Evolutionary conservation across 2,329 filamentous ascomycete species (phyloP).

Genomic region (Fusarium nanum): DNA sequence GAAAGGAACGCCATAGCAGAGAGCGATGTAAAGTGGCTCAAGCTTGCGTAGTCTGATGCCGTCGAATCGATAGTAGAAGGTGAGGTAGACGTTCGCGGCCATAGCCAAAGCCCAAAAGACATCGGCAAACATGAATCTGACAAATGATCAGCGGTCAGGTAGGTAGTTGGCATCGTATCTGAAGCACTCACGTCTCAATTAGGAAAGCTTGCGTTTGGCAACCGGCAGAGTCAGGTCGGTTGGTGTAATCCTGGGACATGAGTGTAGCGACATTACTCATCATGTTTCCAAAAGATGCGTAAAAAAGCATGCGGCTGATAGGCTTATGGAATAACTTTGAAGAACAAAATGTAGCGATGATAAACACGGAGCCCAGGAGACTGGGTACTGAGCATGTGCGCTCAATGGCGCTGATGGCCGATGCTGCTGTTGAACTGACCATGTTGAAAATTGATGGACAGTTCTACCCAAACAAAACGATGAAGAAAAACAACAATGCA

Average conservation of each 20-base stretch:
- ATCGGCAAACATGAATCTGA: constrained; percentile 20
- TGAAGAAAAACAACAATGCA: neutral
- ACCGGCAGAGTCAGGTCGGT: neutral
- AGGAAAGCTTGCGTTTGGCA: constrained; percentile 18
- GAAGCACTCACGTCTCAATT: constrained; percentile 7
- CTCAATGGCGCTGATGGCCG: constrained; percentile 17
- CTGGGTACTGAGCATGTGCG: constrained; percentile 14
- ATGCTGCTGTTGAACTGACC: neutral
- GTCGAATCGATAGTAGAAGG: constrained; percentile 18
- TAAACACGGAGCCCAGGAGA: constrained; percentile 12
- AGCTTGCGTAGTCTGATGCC: neutral
- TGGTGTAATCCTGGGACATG: neutral
- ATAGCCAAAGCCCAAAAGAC: constrained; percentile 22
- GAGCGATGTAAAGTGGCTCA: constrained; percentile 6
- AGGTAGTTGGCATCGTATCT: neutral
- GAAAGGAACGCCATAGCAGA: constrained; percentile 14
- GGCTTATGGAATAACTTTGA: constrained; percentile 18
- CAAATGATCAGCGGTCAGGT: neutral
- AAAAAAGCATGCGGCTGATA: constrained; percentile 17
- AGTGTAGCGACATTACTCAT: constrained; percentile 23
- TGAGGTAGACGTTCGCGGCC: constrained; percentile 14
- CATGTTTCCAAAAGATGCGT: constrained; percentile 20
- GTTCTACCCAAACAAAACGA: neutral
- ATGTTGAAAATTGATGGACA: neutral
- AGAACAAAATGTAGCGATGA: constrained; percentile 6